Evolutionary conservation across 441 rosid species (phyloP), one percentile per base, ranked within the genome.

Genomic region (Gossypium davidsonii): DNA sequence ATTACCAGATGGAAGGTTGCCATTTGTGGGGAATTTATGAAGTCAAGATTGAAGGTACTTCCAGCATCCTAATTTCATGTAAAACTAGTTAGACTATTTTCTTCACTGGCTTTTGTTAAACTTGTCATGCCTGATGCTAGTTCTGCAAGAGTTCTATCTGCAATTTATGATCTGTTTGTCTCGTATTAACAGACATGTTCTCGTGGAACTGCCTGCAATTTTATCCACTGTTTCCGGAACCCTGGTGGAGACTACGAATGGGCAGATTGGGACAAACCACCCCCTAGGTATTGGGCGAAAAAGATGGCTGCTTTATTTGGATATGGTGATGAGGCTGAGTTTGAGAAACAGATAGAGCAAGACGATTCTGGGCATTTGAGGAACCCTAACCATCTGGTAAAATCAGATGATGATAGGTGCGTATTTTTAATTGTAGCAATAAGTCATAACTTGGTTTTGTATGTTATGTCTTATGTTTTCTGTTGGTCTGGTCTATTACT

Each of bases 181-280:
- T 37, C 59, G 11, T 69, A 25, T 74, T 56, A 62, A 77, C 93
- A 94, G 99, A 77, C 89, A 8, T 95, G 97, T 81, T 93, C 98
- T 71, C 98, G 78, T 79, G 99, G 98, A 82, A 84, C 80, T 25
- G 85, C 92, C 48, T 95, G 99, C 91, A 95, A 95, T 82, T 95
- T 95, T 75, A 86, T 95, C 61, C 99, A 95, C 79, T 91, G 98
- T 83, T 95, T 95, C 84, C 84, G 86, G 72, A 95, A 95, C 79
- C 99, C 97, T 11, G 98, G 99, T 58, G 98, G 92, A 42, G 99
- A 95, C 84, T 93, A 91, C 82, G 95, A 91, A 78, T 95, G 99
- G 98, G 97, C 98, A 74, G 96, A 95, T 80, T 83, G 83, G 90
- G 98, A 93, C 80, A 90, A 85, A 80, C 91, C 90, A 71, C 94